Evolutionary conservation across 2,329 filamentous ascomycete species (phyloP).

Genomic region (Scolecobasidium constrictum): DNA sequence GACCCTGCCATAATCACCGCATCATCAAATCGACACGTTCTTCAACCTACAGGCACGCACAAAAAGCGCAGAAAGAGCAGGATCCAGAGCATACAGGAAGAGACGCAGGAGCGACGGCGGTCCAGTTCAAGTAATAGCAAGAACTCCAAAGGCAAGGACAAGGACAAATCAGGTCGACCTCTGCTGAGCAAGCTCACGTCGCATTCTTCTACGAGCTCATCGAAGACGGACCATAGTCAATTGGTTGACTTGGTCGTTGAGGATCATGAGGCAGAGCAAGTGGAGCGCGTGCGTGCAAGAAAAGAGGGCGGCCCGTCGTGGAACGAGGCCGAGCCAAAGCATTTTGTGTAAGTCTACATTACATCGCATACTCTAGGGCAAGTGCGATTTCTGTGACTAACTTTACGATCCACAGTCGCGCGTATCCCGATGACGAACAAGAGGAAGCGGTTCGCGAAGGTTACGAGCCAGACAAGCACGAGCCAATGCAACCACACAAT

Average conservation of each 20-base stretch:
- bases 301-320: constrained; percentile 52
- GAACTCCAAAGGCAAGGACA: constrained; percentile 14
- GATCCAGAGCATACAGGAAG: constrained; percentile 32
- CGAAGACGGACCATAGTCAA: constrained; percentile 48
- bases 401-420: constrained; percentile 23
- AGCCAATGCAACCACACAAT: constrained; percentile 26
- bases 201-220: constrained; percentile 36
- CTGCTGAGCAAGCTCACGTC: constrained; percentile 14
- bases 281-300: constrained; percentile 49
- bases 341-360: constrained; percentile 38
- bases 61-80: constrained; percentile 35
- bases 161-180: constrained; percentile 17
- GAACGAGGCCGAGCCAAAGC: constrained; percentile 45
- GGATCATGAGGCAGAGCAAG: constrained; percentile 49
- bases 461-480: constrained; percentile 37
- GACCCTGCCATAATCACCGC: constrained; percentile 43
- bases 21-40: constrained; percentile 42
- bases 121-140: constrained; percentile 22
- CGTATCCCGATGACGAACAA: constrained; percentile 34
- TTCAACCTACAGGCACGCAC: constrained; percentile 42
- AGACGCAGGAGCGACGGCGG: constrained; percentile 33
- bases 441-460: constrained; percentile 43
- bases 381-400: background rate
- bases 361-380: background rate
- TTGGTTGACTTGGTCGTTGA: constrained; percentile 58